A percentile compares a stretch with the other conserved stretches of the same genome.
Conservation (phyloP, 106 monocot genomes). For the Triglochin maritima region DNA sequence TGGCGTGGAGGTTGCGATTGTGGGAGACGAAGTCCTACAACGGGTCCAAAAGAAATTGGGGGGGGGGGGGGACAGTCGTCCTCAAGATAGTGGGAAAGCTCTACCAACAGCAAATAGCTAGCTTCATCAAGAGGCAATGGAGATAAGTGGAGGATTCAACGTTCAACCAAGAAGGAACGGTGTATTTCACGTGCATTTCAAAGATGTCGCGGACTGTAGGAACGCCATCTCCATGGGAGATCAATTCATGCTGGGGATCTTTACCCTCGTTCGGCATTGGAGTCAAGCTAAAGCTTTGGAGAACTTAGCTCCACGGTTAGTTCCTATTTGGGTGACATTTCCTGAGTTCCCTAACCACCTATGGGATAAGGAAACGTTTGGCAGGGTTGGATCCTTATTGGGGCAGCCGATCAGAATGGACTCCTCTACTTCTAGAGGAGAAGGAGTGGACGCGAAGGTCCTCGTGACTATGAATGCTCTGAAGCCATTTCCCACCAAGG, state of each 20-base stretch:
- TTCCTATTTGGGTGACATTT: no score
- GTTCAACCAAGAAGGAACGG: neutral
- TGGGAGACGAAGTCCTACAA: no score
- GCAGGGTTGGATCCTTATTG: neutral
- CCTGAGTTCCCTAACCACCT: no score
- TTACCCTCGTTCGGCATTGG: neutral
- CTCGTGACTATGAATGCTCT: no score
- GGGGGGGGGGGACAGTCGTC: neutral
- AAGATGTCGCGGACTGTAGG: neutral
- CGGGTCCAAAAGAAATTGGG: no score
- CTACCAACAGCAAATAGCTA: neutral
- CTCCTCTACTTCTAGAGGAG: no score
- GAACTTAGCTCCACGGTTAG: no score
- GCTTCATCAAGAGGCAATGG: neutral
- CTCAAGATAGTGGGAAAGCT: neutral
- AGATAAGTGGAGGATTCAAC: neutral
- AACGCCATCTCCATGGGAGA: neutral
- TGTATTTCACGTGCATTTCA: neutral
- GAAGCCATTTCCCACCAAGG: no score
- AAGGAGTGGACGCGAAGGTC: no score
- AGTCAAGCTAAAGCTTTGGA: neutral
- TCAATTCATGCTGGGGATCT: neutral
- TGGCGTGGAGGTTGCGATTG: no score
- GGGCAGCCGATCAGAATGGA: no score
- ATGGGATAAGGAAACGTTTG: neutral